phyloP scores from a whole-genome alignment of 306 rosid species.

The Crotalaria pallida region DNA sequence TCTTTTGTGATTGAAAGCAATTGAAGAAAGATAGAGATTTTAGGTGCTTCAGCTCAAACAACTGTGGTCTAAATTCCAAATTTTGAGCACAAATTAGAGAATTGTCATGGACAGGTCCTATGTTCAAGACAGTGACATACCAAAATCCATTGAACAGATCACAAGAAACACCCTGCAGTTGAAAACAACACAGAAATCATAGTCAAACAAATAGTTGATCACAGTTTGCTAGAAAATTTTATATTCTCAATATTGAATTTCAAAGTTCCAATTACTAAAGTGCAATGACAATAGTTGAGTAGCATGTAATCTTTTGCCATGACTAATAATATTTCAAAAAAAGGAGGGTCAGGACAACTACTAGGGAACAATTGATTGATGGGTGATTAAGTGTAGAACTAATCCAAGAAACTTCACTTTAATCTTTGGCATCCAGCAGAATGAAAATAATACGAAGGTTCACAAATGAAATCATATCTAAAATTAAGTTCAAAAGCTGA shows the following conservation, averaged over 20 bases:
- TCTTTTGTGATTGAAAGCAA: slow-evolving; percentile 53
- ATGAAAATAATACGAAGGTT: not conserved
- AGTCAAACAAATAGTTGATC: not conserved
- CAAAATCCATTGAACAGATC: slow-evolving; percentile 75
- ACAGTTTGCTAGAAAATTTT: not conserved
- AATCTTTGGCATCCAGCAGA: not conserved
- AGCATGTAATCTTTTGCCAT: not conserved
- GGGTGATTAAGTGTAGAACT: not conserved
- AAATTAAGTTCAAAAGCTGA: slow-evolving; percentile 1
- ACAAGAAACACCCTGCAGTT: slow-evolving; percentile 85
- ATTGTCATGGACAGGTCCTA: slow-evolving; percentile 84
- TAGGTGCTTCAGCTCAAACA: slow-evolving; percentile 65
- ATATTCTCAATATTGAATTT: not conserved
- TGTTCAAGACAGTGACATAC: slow-evolving; percentile 67
- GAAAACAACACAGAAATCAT: not conserved
- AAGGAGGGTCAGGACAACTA: not conserved
- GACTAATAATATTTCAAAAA: not conserved
- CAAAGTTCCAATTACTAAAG: not conserved
- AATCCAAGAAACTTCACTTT: not conserved
- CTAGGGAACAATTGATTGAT: not conserved
- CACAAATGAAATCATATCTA: not conserved
- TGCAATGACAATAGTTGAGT: not conserved
- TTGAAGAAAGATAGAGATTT: slow-evolving; percentile 63
- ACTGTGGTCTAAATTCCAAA: slow-evolving; percentile 44
- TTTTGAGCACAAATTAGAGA: slow-evolving; percentile 55